Evolutionary conservation across 2,329 filamentous ascomycete species (phyloP).

Genomic region (Xylaria sp.): DNA sequence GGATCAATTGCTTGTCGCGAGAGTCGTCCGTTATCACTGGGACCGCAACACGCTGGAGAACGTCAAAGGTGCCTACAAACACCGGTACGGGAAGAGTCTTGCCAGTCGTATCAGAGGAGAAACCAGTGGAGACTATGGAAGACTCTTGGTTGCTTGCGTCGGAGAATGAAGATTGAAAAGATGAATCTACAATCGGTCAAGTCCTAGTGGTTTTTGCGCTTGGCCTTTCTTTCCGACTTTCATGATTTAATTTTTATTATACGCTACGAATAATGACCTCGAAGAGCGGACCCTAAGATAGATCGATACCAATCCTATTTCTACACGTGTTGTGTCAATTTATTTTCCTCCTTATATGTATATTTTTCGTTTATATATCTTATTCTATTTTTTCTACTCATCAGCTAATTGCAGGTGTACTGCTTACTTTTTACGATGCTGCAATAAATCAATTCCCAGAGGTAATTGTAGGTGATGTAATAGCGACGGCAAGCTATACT

Average conservation of each 20-base stretch:
- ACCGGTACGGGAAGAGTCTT: slow-evolving; percentile 75
- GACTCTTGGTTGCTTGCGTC: slow-evolving; percentile 76
- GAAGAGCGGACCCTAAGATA: not conserved
- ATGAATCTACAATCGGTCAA: slow-evolving; percentile 9
- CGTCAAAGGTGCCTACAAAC: slow-evolving; percentile 81
- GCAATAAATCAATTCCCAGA: not conserved
- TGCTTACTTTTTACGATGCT: not conserved
- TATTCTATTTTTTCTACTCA: no score
- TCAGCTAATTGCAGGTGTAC: not conserved
- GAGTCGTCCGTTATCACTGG: slow-evolving; percentile 88
- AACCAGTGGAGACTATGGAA: slow-evolving; percentile 86
- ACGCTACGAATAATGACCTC: slow-evolving; percentile 2
- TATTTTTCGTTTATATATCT: no score
- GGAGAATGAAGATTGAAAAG: slow-evolving; percentile 54
- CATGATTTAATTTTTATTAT: not conserved
- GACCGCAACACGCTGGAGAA: slow-evolving; percentile 77
- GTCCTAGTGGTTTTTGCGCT: not conserved
- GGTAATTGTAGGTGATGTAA: not conserved
- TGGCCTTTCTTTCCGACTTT: not conserved
- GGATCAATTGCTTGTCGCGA: slow-evolving; percentile 79
- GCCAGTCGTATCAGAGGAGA: slow-evolving; percentile 79
- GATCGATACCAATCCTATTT: slow-evolving; percentile 20
- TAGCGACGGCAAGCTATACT: not conserved
- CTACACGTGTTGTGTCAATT: not conserved
- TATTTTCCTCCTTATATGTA: not conserved